These are phyloP conservation scores for Claviceps purpurea DNA, from an alignment of 2,329 filamentous ascomycete genomes.

Conservation along the genomic window DNA sequence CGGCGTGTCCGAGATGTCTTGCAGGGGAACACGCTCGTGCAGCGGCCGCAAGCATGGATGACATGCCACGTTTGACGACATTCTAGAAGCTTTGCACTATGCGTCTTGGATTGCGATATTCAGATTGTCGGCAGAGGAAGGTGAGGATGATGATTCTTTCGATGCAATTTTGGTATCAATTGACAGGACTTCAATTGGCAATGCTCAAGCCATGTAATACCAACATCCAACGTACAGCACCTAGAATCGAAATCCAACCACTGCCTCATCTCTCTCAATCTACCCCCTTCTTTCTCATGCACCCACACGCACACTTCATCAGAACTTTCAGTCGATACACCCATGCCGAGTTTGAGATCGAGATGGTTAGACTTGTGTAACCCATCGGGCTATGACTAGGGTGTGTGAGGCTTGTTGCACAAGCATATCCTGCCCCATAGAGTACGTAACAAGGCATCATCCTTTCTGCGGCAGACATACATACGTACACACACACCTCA, in stretches of 20 bases:
- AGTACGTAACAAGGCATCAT: not conserved
- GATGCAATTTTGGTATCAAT: not conserved
- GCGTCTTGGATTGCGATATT: not conserved
- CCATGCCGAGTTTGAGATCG: not conserved
- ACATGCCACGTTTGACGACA: not conserved
- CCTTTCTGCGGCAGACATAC: not conserved
- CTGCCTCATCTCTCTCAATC: not conserved
- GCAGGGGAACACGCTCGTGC: not conserved
- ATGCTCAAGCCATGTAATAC: not conserved
- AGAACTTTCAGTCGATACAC: not conserved
- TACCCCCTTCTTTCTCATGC: not conserved
- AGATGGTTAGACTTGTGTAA: not conserved
- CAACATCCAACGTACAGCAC: not conserved
- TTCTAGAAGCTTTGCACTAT: slow-evolving; percentile 1
- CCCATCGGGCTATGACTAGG: not conserved
- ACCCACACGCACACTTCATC: not conserved
- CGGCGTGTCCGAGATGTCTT: not conserved
- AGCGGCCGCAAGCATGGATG: not conserved
- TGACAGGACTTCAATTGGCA: not conserved
- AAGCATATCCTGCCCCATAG: not conserved
- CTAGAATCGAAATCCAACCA: not conserved
- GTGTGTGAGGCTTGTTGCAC: not conserved
- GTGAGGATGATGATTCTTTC: not conserved
- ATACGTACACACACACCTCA: not conserved
- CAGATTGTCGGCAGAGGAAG: not conserved